These are phyloP conservation scores for Globisporangium nunn DNA, from an alignment of 352 stramenopile genomes.

Conservation along the genomic window DNA sequence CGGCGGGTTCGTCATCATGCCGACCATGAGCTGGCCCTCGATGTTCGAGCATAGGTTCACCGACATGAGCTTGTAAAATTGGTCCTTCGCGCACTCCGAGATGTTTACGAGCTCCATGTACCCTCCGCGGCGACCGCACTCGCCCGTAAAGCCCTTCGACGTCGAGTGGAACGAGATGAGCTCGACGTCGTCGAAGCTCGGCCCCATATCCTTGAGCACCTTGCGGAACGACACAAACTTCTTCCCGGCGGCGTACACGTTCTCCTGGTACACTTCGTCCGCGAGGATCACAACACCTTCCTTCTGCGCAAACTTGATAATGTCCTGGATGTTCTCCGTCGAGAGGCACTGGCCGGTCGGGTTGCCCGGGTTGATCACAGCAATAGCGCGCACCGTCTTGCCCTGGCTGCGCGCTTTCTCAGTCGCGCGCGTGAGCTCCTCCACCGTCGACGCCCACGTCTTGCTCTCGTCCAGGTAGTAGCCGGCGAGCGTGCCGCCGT, in stretches of 20 bases:
- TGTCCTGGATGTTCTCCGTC: constrained; percentile 88
- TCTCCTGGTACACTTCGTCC: constrained; percentile 99
- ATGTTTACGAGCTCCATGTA: constrained; percentile 98
- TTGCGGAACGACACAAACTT: constrained; percentile 95
- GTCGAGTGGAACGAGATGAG: constrained; percentile 98
- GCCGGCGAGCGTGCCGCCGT: constrained; percentile 90
- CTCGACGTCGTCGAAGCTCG: constrained; percentile 86
- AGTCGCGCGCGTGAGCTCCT: constrained; percentile 90
- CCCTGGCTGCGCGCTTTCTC: constrained; percentile 81
- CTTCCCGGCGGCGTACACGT: constrained; percentile 93
- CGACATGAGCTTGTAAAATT: constrained; percentile 99
- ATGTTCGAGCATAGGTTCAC: constrained; percentile 96
- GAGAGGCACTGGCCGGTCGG: constrained; percentile 91
- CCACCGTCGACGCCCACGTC: constrained; percentile 85
- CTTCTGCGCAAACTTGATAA: constrained; percentile 93
- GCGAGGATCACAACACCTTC: constrained; percentile 95
- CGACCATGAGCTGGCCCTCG: constrained; percentile 96
- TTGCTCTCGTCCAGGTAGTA: constrained; percentile 98
- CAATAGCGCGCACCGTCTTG: constrained; percentile 91
- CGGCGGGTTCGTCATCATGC: constrained; percentile 96
- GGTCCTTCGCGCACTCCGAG: constrained; percentile 84
- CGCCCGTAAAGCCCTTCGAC: constrained; percentile 98
- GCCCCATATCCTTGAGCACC: constrained; percentile 87
- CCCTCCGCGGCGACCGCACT: constrained; percentile 95
- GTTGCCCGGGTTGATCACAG: constrained; percentile 99